Conservation (phyloP, 345 rosid species). For the Lumnitzera racemosa region DNA sequence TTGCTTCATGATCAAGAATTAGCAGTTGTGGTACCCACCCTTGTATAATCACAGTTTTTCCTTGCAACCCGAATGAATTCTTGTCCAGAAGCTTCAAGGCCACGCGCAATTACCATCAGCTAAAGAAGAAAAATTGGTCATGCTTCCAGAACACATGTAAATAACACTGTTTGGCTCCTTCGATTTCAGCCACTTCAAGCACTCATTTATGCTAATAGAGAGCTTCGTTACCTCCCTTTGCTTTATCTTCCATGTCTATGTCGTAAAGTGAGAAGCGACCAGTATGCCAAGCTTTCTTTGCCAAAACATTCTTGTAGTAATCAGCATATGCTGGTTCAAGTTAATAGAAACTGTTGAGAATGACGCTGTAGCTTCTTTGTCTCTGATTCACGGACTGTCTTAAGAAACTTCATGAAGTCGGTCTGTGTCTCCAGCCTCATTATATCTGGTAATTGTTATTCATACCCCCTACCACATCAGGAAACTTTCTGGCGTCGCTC, state of each 20-base stretch:
- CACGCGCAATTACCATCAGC: constrained; percentile 24
- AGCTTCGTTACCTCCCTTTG: constrained; percentile 23
- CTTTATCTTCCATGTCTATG: constrained; percentile 20
- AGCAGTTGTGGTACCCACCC: constrained; percentile 39
- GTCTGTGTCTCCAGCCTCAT: neutral
- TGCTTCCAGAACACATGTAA: constrained; percentile 34
- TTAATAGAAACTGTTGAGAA: constrained; percentile 28
- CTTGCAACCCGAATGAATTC: constrained; percentile 38
- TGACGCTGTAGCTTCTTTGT: constrained; percentile 13
- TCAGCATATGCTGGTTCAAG: constrained; percentile 32
- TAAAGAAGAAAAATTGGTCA: constrained; percentile 19
- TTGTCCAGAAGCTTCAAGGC: constrained; percentile 23
- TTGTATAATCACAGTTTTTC: constrained; percentile 18
- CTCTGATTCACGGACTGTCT: neutral
- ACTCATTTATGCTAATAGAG: constrained; percentile 9
- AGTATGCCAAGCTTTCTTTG: constrained; percentile 26
- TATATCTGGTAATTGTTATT: constrained; percentile 19
- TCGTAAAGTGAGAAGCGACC: constrained; percentile 34
- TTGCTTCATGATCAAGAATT: constrained; percentile 23
- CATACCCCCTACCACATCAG: constrained; percentile 26
- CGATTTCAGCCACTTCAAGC: constrained; percentile 27
- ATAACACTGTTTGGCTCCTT: constrained; percentile 31
- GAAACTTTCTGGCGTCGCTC: constrained; percentile 26
- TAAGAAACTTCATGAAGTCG: neutral
- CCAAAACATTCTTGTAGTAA: constrained; percentile 16